A percentile compares a stretch with the other conserved stretches of the same genome.
These are phyloP conservation scores for Sporisorium scitamineum DNA, from an alignment of 1,284 basidiomycete genomes.

Conservation along the genomic window DNA sequence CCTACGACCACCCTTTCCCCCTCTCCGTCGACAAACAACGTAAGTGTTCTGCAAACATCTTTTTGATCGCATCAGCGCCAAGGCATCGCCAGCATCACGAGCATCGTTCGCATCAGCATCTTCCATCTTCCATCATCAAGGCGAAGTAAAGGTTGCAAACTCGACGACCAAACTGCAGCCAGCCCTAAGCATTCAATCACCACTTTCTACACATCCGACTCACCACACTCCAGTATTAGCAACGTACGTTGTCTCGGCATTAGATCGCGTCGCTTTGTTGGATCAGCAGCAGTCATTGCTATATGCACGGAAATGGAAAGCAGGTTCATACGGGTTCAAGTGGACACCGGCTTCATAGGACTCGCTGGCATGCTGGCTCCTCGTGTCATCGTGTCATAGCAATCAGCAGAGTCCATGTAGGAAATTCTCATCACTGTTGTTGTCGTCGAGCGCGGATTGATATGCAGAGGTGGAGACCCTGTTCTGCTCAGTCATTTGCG, in stretches of 20 bases:
- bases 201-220: not conserved
- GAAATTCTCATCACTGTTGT: too few relatives aligned
- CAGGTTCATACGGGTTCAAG: too few relatives aligned
- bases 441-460: too few relatives aligned
- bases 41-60: slow-evolving; percentile 29
- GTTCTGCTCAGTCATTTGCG: not conserved
- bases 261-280: not conserved
- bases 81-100: slow-evolving; percentile 7
- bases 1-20: slow-evolving; percentile 43
- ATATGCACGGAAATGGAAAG: too few relatives aligned
- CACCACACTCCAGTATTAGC: slow-evolving; percentile 4
- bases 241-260: slow-evolving; percentile 14
- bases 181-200: not conserved
- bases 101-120: slow-evolving; percentile 1
- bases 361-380: too few relatives aligned
- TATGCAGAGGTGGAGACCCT: too few relatives aligned
- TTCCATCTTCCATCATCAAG: not conserved
- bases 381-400: too few relatives aligned
- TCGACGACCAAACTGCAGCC: not conserved
- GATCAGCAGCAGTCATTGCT: not conserved
- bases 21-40: slow-evolving; percentile 42
- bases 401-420: too few relatives aligned
- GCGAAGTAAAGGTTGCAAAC: not conserved
- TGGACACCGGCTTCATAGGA: too few relatives aligned
- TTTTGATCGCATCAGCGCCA: slow-evolving; percentile 27